Evolutionary conservation across 441 rosid genomes (phyloP).

Genomic region (Gossypium gossypioides): DNA sequence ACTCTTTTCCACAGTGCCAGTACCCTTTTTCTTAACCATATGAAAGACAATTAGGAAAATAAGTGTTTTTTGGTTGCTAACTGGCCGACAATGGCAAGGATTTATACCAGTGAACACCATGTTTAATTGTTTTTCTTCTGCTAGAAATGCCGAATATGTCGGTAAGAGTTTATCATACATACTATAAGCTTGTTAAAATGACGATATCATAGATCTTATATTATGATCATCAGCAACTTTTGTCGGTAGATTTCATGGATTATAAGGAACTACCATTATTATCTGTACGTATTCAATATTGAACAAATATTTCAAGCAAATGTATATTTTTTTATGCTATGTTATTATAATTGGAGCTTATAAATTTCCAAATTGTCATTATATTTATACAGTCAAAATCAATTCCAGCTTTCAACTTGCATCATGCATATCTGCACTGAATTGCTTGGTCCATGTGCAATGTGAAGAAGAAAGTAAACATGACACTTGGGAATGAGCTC

Average conservation of each 20-base stretch:
- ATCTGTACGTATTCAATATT: neutral
- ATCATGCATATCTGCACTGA: slow-evolving; percentile 4
- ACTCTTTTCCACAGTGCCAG: neutral
- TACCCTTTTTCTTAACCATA: neutral
- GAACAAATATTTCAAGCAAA: neutral
- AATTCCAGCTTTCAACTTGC: slow-evolving; percentile 3
- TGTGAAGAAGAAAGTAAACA: slow-evolving; percentile 4
- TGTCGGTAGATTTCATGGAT: neutral
- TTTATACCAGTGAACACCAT: neutral
- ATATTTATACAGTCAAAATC: neutral
- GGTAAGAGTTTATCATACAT: neutral
- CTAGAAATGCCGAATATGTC: neutral
- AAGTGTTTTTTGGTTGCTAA: neutral
- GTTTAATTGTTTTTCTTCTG: neutral
- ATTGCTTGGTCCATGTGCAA: slow-evolving; percentile 17
- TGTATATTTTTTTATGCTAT: neutral
- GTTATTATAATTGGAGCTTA: neutral
- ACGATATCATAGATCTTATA: neutral
- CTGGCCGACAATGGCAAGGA: slow-evolving; percentile 3
- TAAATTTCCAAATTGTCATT: neutral
- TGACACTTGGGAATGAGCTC: slow-evolving; percentile 1
- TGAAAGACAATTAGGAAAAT: neutral
- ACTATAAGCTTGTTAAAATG: neutral
- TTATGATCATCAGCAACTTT: neutral
- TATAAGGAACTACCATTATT: neutral